Conservation (phyloP, 2,329 filamentous ascomycete species). For the Teratosphaeria gauchensis region DNA sequence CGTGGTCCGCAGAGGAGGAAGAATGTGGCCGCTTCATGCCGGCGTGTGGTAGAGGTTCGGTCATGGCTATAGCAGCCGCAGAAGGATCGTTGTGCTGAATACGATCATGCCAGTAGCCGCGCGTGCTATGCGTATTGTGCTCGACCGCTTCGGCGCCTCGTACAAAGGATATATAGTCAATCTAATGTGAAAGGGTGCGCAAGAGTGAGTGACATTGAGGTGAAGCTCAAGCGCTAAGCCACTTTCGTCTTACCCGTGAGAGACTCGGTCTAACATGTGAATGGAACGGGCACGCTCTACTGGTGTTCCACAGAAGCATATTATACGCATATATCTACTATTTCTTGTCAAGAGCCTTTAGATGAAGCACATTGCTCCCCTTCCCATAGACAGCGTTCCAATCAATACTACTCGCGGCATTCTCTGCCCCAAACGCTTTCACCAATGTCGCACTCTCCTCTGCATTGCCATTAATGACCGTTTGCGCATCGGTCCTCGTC, state of each 20-base stretch:
- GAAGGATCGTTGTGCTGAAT: not conserved
- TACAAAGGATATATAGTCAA: too few species aligned
- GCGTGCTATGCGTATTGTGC: not conserved
- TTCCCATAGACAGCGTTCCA: slow-evolving; percentile 67
- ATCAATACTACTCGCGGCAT: slow-evolving; percentile 58
- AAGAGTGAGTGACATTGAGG: not conserved
- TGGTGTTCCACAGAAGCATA: too few species aligned
- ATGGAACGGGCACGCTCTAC: too few species aligned
- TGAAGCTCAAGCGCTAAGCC: not conserved
- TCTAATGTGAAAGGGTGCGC: too few species aligned
- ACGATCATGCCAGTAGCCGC: not conserved
- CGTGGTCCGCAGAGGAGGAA: not conserved
- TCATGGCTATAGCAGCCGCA: not conserved
- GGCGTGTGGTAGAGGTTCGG: slow-evolving; percentile 2
- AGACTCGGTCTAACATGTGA: too few species aligned
- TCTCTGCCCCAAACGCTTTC: slow-evolving; percentile 74
- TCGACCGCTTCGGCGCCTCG: not conserved
- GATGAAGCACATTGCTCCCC: slow-evolving; percentile 76
- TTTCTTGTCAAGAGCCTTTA: slow-evolving; percentile 13
- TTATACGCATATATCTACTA: not conserved
- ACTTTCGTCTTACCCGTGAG: not conserved
- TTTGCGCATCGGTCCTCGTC: slow-evolving; percentile 46
- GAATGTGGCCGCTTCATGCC: slow-evolving; percentile 8
- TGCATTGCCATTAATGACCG: slow-evolving; percentile 61
- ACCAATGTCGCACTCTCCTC: slow-evolving; percentile 60